phyloP scores from a whole-genome alignment of 768 basidiomycete genomes.

The Multifurca ochricompacta region DNA sequence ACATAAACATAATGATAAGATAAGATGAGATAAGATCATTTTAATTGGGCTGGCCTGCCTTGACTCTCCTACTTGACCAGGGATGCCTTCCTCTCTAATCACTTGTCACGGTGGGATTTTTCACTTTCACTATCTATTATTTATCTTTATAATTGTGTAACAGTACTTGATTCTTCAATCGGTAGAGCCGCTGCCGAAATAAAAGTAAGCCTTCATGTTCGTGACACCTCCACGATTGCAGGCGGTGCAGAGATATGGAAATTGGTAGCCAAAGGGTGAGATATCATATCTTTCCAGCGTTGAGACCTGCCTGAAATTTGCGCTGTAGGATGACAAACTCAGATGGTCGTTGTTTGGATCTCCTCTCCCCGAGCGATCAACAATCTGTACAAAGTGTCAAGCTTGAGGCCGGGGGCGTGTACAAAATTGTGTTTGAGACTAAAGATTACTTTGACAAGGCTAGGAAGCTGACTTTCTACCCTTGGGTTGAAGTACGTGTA shows the following conservation, averaged over 20 bases:
- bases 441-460: conserved; percentile 69
- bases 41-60: no score
- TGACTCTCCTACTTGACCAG: not conserved
- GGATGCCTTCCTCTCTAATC: conserved; percentile 61
- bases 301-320: conserved; percentile 8
- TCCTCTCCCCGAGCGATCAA: conserved; percentile 53
- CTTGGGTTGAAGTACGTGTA: conserved; percentile 72
- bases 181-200: conserved; percentile 78
- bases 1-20: conserved; percentile 13
- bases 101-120: conserved; percentile 73
- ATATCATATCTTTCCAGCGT: not conserved
- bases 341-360: conserved; percentile 75
- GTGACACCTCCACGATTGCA: conserved; percentile 27
- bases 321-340: conserved; percentile 56
- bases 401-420: conserved; percentile 49
- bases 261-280: conserved; percentile 53
- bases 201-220: conserved; percentile 50
- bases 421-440: conserved; percentile 83
- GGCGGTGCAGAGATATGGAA: conserved; percentile 40
- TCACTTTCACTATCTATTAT: not conserved
- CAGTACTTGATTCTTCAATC: conserved; percentile 80
- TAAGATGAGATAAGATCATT: not conserved
- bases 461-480: conserved; percentile 71
- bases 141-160: not conserved
- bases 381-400: conserved; percentile 37